Base-by-base conservation (phyloP, 495 filamentous ascomycete species). In the Chaetomidium leptoderma region DNA sequence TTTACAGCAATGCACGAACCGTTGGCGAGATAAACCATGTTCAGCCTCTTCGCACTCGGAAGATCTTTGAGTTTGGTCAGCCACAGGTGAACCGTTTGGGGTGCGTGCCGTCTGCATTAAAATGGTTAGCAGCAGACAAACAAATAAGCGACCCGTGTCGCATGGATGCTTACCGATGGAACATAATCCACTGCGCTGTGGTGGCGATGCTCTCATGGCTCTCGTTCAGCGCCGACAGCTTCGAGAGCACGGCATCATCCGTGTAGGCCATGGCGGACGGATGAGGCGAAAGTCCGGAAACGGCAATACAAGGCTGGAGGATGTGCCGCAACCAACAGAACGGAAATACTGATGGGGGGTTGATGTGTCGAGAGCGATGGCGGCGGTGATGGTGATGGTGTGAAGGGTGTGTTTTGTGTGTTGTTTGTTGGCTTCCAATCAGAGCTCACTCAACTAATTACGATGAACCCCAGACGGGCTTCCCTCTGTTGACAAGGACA, bases 151-250 rank as follows among this genome's bases (percentile, higher is more conserved):
- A 11, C 26, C 0, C 7, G 2, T 3, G 23, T 39, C 13, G 36
- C 17, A 17, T 39, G 44, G 45, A 10, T n/a, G 56, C 74, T 64
- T 87, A 95, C 92, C 91, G 86, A 74, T 99, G 91, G 70, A 97
- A 99, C 87, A 97, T 91, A 55, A 99, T 89, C 95, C 95, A 99
- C 86, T 97, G 92, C 43, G 91, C 87, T 49, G 95, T 91, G 46
- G 89, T 88, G 45, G 95, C 90, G 64, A 97, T 96, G 74, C 89
- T 90, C 63, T 97, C 93, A 69, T 97, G 91, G 13, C 89, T 91
- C 76, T 98, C 93, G 74, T 95, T 96, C 45, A 99, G 81, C 37
- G 90, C 86, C 27, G 91, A 93, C 27, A 99, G 86, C 81, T 97
- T 97, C 47, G 93, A 88, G 62, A 88, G 83, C 21, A 97, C 90